Base-by-base conservation (phyloP, 225 moss, liverwort and hornwort species). In the Pseudisothecium myosuroides region DNA sequence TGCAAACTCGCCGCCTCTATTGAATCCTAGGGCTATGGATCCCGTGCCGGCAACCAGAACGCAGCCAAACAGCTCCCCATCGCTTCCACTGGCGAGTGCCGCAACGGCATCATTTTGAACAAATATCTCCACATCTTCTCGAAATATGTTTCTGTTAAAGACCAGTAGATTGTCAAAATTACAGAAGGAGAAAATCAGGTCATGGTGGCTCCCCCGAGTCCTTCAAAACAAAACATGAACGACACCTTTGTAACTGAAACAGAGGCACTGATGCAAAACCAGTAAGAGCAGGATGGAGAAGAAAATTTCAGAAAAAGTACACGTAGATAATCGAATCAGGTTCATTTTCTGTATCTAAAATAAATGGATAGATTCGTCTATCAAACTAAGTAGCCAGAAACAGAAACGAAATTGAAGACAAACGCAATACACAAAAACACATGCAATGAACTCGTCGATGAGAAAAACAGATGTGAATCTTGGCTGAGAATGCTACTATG, bases 31-130 rank as follows among this genome's bases (percentile, higher is more conserved):
- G 52, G 96, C 96, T 86, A 97, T 96, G 55, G 96, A 92, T 87
- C 96, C 97, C 84, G 98, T 97, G 47, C 96, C 96, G 31, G 96
- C 96, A 86, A 99, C 95, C 66, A 99, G 92, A 80, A 97, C 97
- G 93, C 97, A 99, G 75, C 97, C 97, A 90, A 93, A 94, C 71
- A 93, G 92, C 83, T 85, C 94, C 83, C 96, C 98, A 92, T 83
- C 93, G 49, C 95, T 97, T 81, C 96, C 97, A 92, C 96, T 94
- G 41, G 94, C 97, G 55, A 99, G 96, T 65, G 98, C 96, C 80
- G 97, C 98, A 54, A 97, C 89, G 64, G 96, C 94, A 89, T 99
- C 96, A 90, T 97, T 99, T 90, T 95, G 94, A 84, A 97, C 98
- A 91, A 92, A 95, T 80, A 96, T 88, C 86, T 95, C 89, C 49